Evolutionary conservation across 2,329 filamentous ascomycete species (phyloP).

Genomic region (Chaetomium globosum): DNA sequence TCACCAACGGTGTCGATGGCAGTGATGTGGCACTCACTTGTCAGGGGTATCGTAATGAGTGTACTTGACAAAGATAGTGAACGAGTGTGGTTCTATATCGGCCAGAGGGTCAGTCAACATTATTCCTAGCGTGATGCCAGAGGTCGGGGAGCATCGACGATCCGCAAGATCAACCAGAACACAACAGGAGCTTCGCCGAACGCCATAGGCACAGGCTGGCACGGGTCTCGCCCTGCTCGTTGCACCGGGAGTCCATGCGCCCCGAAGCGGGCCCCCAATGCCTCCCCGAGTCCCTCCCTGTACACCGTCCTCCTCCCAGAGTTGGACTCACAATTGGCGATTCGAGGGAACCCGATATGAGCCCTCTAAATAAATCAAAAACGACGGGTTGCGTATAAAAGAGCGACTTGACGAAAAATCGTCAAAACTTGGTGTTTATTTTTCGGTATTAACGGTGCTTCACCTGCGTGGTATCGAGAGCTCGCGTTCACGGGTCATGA

Average conservation of each 20-base stretch:
- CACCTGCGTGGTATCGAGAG: conserved; percentile 35
- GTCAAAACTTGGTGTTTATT: conserved; percentile 41
- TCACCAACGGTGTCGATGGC: conserved; percentile 22
- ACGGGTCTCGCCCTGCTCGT: conserved; percentile 13
- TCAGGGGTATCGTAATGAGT: conserved; percentile 58
- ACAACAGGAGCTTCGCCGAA: not conserved
- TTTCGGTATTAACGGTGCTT: conserved; percentile 35
- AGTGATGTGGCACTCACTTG: conserved; percentile 46
- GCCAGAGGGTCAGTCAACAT: conserved; percentile 19
- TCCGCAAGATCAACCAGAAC: conserved; percentile 40
- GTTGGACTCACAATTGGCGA: conserved; percentile 34
- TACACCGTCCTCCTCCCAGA: not conserved
- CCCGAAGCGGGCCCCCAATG: conserved; percentile 8
- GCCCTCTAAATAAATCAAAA: conserved; percentile 21
- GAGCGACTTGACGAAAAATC: conserved; percentile 54
- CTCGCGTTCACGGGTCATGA: conserved; percentile 38
- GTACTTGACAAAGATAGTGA: conserved; percentile 60
- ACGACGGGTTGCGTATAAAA: conserved; percentile 41
- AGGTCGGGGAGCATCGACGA: conserved; percentile 38
- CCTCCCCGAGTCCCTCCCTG: conserved; percentile 5
- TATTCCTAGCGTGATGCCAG: conserved; percentile 6
- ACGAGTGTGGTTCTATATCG: conserved; percentile 50
- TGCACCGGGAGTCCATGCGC: conserved; percentile 19
- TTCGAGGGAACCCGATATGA: conserved; percentile 15
- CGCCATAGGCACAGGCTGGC: not conserved